Conservation (phyloP, 2,329 filamentous ascomycete genomes). For the Pestalotiopsis sp. region DNA sequence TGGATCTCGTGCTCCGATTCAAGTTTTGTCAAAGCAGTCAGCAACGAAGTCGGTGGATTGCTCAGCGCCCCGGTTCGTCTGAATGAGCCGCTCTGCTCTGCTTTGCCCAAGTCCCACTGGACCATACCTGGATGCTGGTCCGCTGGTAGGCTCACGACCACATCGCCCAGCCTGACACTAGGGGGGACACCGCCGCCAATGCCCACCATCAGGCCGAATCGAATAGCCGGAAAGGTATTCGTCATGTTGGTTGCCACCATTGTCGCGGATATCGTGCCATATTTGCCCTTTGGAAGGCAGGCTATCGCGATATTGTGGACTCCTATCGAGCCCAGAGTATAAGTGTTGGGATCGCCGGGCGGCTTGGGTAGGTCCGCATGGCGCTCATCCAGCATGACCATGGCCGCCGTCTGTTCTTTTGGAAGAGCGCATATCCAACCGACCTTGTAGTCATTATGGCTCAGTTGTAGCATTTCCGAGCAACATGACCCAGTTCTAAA, state of each 20-base stretch:
- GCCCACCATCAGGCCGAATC: background rate
- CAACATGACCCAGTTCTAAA: too few species aligned
- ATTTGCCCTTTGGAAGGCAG: background rate
- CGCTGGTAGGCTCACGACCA: slow-evolving; percentile 20
- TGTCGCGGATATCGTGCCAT: background rate
- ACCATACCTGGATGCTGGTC: slow-evolving; percentile 21
- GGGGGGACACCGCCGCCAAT: background rate
- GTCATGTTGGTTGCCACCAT: background rate
- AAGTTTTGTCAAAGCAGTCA: slow-evolving; percentile 13
- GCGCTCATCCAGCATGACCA: slow-evolving; percentile 18
- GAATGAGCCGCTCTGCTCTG: slow-evolving; percentile 16
- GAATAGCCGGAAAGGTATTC: background rate
- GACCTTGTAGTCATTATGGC: slow-evolving; percentile 1
- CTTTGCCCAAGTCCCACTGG: slow-evolving; percentile 27
- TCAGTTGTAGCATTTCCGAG: too few species aligned
- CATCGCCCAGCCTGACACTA: slow-evolving; percentile 24
- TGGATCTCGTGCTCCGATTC: background rate
- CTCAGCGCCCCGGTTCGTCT: slow-evolving; percentile 20
- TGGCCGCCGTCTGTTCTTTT: slow-evolving; percentile 23
- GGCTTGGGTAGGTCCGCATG: background rate
- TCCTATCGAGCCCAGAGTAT: background rate
- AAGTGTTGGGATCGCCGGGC: background rate
- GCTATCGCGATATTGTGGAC: slow-evolving; percentile 3
- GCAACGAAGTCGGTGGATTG: slow-evolving; percentile 22
- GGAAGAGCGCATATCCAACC: slow-evolving; percentile 24